Evolutionary conservation across 2,329 filamentous ascomycete species (phyloP), one percentile per base, ranked within the genome.

Genomic region (Fusarium chlamydosporum): DNA sequence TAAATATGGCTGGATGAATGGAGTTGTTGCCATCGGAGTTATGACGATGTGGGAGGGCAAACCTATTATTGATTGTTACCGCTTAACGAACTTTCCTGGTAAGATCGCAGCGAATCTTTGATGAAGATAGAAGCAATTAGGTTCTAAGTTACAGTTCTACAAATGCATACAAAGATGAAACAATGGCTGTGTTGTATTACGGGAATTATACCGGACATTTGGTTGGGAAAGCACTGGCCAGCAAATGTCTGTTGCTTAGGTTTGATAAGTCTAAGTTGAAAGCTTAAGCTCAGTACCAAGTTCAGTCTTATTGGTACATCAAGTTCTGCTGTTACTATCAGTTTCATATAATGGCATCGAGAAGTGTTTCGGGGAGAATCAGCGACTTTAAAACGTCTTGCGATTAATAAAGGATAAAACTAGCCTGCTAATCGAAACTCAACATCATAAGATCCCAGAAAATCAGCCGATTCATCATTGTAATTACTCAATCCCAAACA

Each of bases 21-120:
- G 67, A 0, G 61, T 72, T 8, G 54, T 72, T 4, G 67, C 61
- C 1, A 16, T 72, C 0, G 67, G 70, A 0, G 67, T 62, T 3
- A 72, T 72, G 70, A 61, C 42, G 1, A 72, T 68, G 69, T 70
- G 43, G 38, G 27, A 72, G 4, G 64, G 53, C 2, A 72, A 52
- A 7, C 67, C 70, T 0, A 27, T 72, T 5, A 72, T 72, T 43
- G 70, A 72, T 23, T 72, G 70, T 6, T 72, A 72, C 29, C 50
- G 64, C 16, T 40, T 72, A 29, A 72, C 69, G 2, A 72, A 72
- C n/a, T 72, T 72, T 26, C 67, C 67, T 6, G 59, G 68, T 2
- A 48, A 34, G n/a, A 16, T 23, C 13, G 64, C 61, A 6, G 37
- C 48, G 6, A 50, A 58, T 7, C 7, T 70, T 10, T 67, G 61